Base-by-base conservation (phyloP, 805 yeast genomes). In the Cyberlindnera saturnus region DNA sequence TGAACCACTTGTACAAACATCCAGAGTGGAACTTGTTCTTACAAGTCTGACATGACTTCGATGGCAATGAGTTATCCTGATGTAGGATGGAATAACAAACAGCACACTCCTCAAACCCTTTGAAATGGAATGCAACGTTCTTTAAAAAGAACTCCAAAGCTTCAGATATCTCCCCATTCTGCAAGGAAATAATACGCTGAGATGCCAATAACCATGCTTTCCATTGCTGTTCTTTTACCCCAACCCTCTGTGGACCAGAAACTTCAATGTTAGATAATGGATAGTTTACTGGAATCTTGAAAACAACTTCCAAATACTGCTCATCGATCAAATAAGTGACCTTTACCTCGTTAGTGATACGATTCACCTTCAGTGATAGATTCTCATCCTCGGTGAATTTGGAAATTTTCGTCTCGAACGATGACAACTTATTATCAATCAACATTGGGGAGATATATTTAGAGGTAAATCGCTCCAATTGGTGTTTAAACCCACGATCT, bases 61-160 rank as follows among this genome's bases (percentile, higher is more conserved):
- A 79, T 6, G 99, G 99, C 45, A 93, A 72, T 7, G 96, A 83
- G 55, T 86, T 86, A 57, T 89, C 96, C 13, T 73, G 74, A 59
- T 90, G 96, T 50, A 93, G 67, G 44, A 91, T 83, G 14, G 96
- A 85, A 62, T 93, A 93, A 62, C 99, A 93, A 52, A 93, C 89
- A 3, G 98, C 96, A 73, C 99, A 93, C 47, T 91, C 98, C 56
- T 88, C 96, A 51, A 87, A 89, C 0, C 96, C 96, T 8, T 90
- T 85, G 62, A 95, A 90, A 59, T 90, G 95, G 53, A 86, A 71
- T 43, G 79, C 75, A 41, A 88, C 89, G 55, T 91, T 87, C 52
- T 78, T 79, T 39, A 67, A 55, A 43, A 69, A 65, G 31, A 65
- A 57, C 38, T 67, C 70, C 41, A 69, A 47, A 14, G 71, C 64